Base-by-base conservation (phyloP, 176 grass and related monocot genomes). In the Triticum timopheevii region DNA sequence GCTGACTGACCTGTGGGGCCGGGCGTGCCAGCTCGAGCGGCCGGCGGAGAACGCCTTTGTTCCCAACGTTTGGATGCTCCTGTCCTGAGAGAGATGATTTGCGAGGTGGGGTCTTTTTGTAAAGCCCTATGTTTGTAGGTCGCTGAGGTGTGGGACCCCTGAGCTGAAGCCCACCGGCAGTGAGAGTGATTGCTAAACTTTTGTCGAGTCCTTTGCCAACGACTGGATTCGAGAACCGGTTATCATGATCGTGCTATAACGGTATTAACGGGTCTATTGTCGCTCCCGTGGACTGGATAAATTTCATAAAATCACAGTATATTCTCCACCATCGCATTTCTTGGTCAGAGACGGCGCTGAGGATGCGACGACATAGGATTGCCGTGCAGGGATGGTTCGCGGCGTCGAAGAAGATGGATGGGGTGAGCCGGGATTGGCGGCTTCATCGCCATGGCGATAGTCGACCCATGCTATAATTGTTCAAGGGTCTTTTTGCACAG, bases 11-110 rank as follows among this genome's bases (percentile, higher is more conserved):
- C 7, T 17, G 77, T 62, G 77, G 77, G 77, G 6, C 22, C 22
- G 34, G 54, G 0, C 4, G 34, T 5, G 77, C 58, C 34, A 11
- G 34, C 78, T 80, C 36, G 3, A 10, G 8, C 77, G 13, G 39
- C 58, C 13, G 16, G n/a, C 25, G 8, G 42, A 76, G n/a, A 2
- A 49, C 23, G 16, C 8, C 35, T 69, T 76, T 15, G 70, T 47
- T 80, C 15, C 38, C 56, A 64, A 80, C 77, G 77, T 63, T 47
- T 87, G 50, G 39, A 86, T 79, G 67, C 74, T 68, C 50, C 73
- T 2, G 65, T 30, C 19, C 19, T 16, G 25, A 7, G 13, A 36
- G 31, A 20, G 31, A 69, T 35, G 66, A 31, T 24, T 13, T 52
- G 8, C 36, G 1, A 25, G 4, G 36, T 42, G 77, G 20, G n/a